These are phyloP conservation scores for Amylocystis lapponica DNA, from an alignment of 768 basidiomycete genomes.

Conservation along the genomic window DNA sequence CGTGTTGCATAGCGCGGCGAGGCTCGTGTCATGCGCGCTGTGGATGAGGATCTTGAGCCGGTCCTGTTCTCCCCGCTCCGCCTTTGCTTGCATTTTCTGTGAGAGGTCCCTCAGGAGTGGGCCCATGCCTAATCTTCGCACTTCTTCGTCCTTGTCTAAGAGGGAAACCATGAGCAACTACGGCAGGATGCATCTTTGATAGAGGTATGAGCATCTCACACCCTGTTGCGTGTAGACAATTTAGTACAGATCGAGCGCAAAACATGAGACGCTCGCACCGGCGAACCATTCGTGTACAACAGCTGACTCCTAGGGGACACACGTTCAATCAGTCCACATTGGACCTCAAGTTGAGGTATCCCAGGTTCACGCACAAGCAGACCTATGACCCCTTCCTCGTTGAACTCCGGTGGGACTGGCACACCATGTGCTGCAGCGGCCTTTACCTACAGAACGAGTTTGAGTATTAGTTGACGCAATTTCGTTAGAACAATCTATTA, in stretches of 20 bases:
- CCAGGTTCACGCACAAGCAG: conserved; percentile 35
- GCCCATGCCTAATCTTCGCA: conserved; percentile 73
- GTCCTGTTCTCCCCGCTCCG: conserved; percentile 36
- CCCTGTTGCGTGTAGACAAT: conserved; percentile 34
- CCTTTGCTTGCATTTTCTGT: conserved; percentile 58
- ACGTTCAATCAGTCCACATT: not conserved
- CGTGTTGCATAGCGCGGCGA: conserved; percentile 58
- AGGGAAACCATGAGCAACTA: too few species aligned
- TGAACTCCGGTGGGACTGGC: conserved; percentile 64
- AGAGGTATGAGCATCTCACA: conserved; percentile 28
- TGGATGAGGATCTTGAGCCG: conserved; percentile 63
- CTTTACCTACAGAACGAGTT: conserved; percentile 38
- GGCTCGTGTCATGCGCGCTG: conserved; percentile 65
- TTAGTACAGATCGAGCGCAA: not conserved
- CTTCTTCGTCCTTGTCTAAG: conserved; percentile 68
- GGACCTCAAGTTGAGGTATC: not conserved
- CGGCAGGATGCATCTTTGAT: conserved; percentile 3
- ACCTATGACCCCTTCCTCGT: conserved; percentile 53
- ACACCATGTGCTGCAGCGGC: conserved; percentile 70
- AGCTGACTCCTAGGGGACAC: conserved; percentile 50
- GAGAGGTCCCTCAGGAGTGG: conserved; percentile 60
- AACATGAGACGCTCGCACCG: conserved; percentile 23
- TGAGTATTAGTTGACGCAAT: not conserved
- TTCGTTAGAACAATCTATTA: not conserved
- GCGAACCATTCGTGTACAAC: conserved; percentile 78